Conservation (phyloP, 1,284 basidiomycete genomes). For the Heterobasidion irregulare region DNA sequence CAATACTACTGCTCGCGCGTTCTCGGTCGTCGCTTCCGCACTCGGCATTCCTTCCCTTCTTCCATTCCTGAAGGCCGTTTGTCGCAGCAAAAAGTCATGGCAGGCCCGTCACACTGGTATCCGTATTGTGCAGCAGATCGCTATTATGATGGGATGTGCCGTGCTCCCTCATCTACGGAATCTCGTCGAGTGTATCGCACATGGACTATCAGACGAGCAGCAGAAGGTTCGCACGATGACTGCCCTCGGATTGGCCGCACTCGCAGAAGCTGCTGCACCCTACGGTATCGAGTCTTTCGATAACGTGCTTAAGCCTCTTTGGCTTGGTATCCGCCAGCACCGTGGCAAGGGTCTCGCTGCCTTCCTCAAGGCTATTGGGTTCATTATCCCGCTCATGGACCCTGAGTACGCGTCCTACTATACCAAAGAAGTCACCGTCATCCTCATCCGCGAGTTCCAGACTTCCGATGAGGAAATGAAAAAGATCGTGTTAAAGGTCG, state of each 20-base stretch:
- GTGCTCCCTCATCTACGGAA: constrained; percentile 96
- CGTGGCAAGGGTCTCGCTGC: constrained; percentile 97
- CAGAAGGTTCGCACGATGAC: constrained; percentile 99
- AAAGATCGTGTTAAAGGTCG: constrained; percentile 98
- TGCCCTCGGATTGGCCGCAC: constrained; percentile 89
- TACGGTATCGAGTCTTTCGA: constrained; percentile 99
- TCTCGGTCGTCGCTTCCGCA: constrained; percentile 98
- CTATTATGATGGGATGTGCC: constrained; percentile 99
- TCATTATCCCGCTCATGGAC: constrained; percentile 99
- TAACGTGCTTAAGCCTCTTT: constrained; percentile 95
- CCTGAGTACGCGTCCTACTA: constrained; percentile 98
- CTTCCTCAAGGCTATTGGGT: constrained; percentile 98
- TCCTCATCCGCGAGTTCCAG: constrained; percentile 98
- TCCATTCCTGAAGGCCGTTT: constrained; percentile 97
- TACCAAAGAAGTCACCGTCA: constrained; percentile 95
- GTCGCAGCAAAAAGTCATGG: constrained; percentile 99
- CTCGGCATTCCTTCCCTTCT: constrained; percentile 96
- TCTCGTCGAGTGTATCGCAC: constrained; percentile 93
- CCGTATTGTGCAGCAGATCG: constrained; percentile 98
- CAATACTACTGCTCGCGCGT: constrained; percentile 97
- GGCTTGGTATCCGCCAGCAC: constrained; percentile 96
- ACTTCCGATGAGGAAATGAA: constrained; percentile 99
- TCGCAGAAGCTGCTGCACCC: constrained; percentile 95
- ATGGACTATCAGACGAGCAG: constrained; percentile 95
- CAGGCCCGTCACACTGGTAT: constrained; percentile 99